A percentile compares a stretch with the other conserved stretches of the same genome.
These are phyloP conservation scores for Hypoxylon rickii DNA, from an alignment of 495 filamentous ascomycete species.

Conservation along the genomic window DNA sequence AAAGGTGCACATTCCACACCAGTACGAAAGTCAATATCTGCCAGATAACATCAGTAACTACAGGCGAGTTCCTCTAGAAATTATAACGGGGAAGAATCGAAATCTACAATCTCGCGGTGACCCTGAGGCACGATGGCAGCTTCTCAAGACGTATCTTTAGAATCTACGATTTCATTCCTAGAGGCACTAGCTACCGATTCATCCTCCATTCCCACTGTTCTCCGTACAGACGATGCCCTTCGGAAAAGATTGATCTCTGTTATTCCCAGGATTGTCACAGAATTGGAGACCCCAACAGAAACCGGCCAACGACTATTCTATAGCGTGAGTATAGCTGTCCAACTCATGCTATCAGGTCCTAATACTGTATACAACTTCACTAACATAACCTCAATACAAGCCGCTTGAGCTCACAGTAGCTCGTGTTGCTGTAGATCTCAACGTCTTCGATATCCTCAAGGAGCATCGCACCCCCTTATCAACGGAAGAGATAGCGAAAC, in stretches of 20 bases:
- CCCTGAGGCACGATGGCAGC: background rate
- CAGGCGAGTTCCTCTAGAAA: too few species aligned
- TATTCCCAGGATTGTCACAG: constrained; percentile 9
- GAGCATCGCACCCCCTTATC: constrained; percentile 13
- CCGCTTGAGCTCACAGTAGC: constrained; percentile 13
- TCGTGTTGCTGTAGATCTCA: constrained; percentile 22
- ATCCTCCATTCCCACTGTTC: background rate
- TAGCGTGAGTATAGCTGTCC: constrained; percentile 9
- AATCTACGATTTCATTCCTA: constrained; percentile 5
- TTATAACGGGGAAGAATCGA: too few species aligned
- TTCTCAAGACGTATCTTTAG: background rate
- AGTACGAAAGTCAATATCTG: too few species aligned
- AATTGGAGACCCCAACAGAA: constrained; percentile 23
- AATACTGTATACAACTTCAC: background rate
- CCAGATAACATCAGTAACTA: too few species aligned
- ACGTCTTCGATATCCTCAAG: constrained; percentile 20
- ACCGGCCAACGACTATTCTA: constrained; percentile 22
- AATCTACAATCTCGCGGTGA: too few species aligned
- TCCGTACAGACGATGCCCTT: constrained; percentile 13
- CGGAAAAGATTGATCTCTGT: constrained; percentile 22
- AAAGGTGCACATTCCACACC: too few species aligned
- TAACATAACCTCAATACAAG: constrained; percentile 4
- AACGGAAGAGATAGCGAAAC: constrained; percentile 20
- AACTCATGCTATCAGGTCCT: background rate
- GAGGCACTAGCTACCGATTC: constrained; percentile 8